Percentiles rank a stretch among this genome's conserved stretches.
Evolutionary conservation across 352 stramenopile species (phyloP).

Genomic region (Phytophthora pisi): DNA sequence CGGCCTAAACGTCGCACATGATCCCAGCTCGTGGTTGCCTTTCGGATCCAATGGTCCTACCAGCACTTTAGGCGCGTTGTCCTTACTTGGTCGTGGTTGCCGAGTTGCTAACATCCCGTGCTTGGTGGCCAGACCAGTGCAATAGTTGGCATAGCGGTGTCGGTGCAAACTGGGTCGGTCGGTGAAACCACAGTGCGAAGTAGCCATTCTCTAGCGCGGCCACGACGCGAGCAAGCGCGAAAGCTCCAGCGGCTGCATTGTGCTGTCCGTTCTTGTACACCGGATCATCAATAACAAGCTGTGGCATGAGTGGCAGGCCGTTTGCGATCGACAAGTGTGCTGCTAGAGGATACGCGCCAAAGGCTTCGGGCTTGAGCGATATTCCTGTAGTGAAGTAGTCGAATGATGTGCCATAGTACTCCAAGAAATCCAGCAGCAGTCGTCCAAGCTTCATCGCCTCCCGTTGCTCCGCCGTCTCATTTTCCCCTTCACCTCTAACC

Average conservation of each 20-base stretch:
- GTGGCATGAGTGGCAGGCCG: constrained; percentile 61
- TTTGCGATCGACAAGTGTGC: constrained; percentile 48
- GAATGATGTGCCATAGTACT: constrained; percentile 90
- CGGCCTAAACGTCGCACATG: not conserved
- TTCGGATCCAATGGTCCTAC: not conserved
- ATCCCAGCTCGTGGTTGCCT: not conserved
- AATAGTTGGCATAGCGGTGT: constrained; percentile 81
- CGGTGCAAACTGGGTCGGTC: constrained; percentile 73
- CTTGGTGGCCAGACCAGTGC: constrained; percentile 75
- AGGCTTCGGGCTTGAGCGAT: constrained; percentile 79
- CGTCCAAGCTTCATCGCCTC: constrained; percentile 51
- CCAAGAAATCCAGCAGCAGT: constrained; percentile 86
- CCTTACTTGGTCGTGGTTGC: constrained; percentile 19
- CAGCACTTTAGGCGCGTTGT: not conserved
- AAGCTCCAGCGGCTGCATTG: constrained; percentile 78
- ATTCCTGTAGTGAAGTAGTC: constrained; percentile 80
- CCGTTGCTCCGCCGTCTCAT: constrained; percentile 24
- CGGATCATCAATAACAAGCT: constrained; percentile 86
- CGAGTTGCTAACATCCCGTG: constrained; percentile 16
- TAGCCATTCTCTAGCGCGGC: constrained; percentile 83
- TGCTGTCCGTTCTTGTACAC: constrained; percentile 79
- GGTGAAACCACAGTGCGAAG: constrained; percentile 80
- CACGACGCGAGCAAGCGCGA: constrained; percentile 80
- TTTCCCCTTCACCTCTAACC: not conserved
- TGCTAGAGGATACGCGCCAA: constrained; percentile 78